Evolutionary conservation across 345 rosid species (phyloP), one percentile per base, ranked within the genome.

Genomic region (Citrus cavaleriei): DNA sequence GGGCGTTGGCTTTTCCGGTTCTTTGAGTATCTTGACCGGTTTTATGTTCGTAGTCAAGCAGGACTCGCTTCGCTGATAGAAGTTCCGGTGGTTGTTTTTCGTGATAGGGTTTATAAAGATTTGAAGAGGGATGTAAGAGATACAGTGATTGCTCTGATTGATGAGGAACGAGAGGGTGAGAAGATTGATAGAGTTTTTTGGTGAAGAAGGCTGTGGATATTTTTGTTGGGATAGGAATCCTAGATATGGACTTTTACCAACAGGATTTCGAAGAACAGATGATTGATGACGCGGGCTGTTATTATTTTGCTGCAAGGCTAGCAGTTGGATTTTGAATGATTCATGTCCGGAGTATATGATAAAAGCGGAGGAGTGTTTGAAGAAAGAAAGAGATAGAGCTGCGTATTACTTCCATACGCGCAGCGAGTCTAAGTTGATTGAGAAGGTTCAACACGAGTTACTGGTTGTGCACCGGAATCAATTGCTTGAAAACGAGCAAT

Each of bases 371-470:
- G 97, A 90, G 78, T 95, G 93, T 80, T 82, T 93, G 66, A 92
- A 86, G 86, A 86, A 89, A 86, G 99, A 95, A 86, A 90, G 87
- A 80, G 97, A 93, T 14, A 90, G 94, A 74, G 94, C 91, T 71
- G 68, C 91, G 78, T 88, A 91, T 84, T 95, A 90, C 85, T 84
- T 92, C 85, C 96, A 92, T 73, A 84, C 84, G 22, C 88, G 93
- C 82, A 92, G 93, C 81, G 59, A 46, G 21, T 27, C 58, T 25
- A 49, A 70, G 60, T 70, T 70, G 73, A 70, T 49, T 16, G 1
- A 54, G 75, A 28, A 21, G 21, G 25, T 71, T 8, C 38, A 54
- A 21, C 4, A 21, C 35, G 62, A 27, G 62, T 27, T 30, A 12
- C 57, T 49, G 62, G 25, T 28, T 7, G 74, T 46, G 22, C 73